These are phyloP conservation scores for Vitis hybrid DNA, from an alignment of 177 flowering plant genomes.

Conservation along the genomic window DNA sequence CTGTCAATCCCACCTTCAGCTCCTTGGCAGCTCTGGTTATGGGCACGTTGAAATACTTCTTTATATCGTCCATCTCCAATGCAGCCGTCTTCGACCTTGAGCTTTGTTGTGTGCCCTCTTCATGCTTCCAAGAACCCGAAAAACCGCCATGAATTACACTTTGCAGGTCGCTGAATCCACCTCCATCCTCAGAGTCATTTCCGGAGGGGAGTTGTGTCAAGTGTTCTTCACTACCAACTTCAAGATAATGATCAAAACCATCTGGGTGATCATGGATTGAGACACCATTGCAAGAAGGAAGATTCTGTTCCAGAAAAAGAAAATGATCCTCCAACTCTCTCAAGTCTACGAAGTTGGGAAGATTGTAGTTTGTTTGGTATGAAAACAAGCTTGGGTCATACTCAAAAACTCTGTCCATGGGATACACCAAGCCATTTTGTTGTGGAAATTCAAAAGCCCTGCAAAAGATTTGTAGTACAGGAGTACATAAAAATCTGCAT, in stretches of 20 bases:
- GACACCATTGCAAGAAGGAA: neutral
- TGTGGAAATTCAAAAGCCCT: conserved; percentile 9
- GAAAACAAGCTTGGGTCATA: neutral
- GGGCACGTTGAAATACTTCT: conserved; percentile 49
- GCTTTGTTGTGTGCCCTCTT: neutral
- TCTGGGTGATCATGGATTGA: neutral
- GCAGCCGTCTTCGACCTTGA: conserved; percentile 13
- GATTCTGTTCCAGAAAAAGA: conserved; percentile 10
- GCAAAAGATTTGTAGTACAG: neutral
- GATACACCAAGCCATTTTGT: neutral
- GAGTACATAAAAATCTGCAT: no score
- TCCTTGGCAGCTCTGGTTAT: conserved; percentile 61
- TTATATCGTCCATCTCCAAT: conserved; percentile 48
- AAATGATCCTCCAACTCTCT: conserved; percentile 22
- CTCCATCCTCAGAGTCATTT: neutral
- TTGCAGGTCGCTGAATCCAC: no score
- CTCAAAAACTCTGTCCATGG: conserved; percentile 2
- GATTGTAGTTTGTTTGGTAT: neutral
- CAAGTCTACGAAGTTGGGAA: neutral
- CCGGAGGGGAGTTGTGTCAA: no score
- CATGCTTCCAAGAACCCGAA: neutral
- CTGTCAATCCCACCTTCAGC: conserved; percentile 64
- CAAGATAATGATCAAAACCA: no score
- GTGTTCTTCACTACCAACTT: no score
- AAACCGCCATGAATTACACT: neutral